phyloP scores from a whole-genome alignment of 306 rosid species.

The Citrullus colocynthis region DNA sequence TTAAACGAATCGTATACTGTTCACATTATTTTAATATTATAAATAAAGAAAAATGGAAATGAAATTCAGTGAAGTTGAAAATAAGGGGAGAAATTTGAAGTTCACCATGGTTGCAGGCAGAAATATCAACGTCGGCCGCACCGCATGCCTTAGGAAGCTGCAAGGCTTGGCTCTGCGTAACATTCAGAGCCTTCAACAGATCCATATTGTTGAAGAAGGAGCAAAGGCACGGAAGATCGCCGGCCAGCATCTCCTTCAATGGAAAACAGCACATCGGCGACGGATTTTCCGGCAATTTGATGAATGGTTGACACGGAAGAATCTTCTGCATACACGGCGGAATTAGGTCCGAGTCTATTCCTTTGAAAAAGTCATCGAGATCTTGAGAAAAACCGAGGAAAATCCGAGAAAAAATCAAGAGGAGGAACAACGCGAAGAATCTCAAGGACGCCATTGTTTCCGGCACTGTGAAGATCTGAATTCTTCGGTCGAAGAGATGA shows the following conservation, averaged over 20 bases:
- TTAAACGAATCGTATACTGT: too few relatives aligned
- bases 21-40: too few relatives aligned
- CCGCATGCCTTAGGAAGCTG: slow-evolving; percentile 45
- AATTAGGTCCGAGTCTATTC: not conserved
- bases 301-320: slow-evolving; percentile 32
- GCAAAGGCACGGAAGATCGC: slow-evolving; percentile 30
- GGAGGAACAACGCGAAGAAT: not conserved
- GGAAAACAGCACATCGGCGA: slow-evolving; percentile 31
- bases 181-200: slow-evolving; percentile 2
- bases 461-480: not conserved
- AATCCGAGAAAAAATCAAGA: not conserved
- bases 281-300: slow-evolving; percentile 14
- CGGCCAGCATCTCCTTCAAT: slow-evolving; percentile 14
- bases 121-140: slow-evolving; percentile 5
- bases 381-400: not conserved
- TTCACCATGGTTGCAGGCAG: slow-evolving; percentile 28
- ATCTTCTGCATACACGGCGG: slow-evolving; percentile 39
- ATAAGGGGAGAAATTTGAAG: not conserved
- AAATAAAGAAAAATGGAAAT: too few relatives aligned
- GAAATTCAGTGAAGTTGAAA: too few relatives aligned
- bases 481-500: not conserved
- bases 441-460: not conserved
- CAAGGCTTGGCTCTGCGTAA: slow-evolving; percentile 25
- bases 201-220: slow-evolving; percentile 12
- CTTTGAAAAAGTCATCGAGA: not conserved